A percentile compares a stretch with the other conserved stretches of the same genome.
Evolutionary conservation across 1,139 yeast genomes (phyloP).

Genomic region (Magnusiomyces tetraspermus): DNA sequence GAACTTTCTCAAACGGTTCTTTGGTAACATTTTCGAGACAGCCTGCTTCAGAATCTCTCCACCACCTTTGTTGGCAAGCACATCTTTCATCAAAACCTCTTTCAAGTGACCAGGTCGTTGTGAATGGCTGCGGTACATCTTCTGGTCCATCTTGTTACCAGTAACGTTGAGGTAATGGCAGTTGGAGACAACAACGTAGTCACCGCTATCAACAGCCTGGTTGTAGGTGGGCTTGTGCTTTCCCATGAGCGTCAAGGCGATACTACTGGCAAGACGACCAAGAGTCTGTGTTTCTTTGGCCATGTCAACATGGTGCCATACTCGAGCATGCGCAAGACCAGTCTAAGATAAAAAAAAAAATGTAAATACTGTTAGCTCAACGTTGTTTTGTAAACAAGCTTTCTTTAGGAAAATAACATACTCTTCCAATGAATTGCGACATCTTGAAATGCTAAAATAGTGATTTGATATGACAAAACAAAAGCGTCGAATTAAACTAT

Average conservation of each 20-base stretch:
- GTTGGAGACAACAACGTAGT: conserved; percentile 92
- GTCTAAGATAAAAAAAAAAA: conserved; percentile 30
- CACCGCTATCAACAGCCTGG: conserved; percentile 74
- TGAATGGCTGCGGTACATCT: conserved; percentile 86
- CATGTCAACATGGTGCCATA: conserved; percentile 94
- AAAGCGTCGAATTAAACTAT: not conserved
- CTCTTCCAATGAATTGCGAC: conserved; percentile 36
- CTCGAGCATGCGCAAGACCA: conserved; percentile 68
- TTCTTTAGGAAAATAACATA: conserved; percentile 17
- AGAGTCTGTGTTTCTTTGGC: conserved; percentile 76
- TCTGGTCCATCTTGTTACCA: conserved; percentile 74
- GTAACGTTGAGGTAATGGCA: conserved; percentile 72
- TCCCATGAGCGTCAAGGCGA: conserved; percentile 84
- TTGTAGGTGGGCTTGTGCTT: conserved; percentile 85
- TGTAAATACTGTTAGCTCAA: not conserved
- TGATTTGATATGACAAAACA: too few species aligned
- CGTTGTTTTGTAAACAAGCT: too few species aligned
- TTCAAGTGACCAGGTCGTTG: conserved; percentile 85
- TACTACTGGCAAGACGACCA: conserved; percentile 85
- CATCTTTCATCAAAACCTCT: conserved; percentile 69
- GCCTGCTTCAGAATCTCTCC: conserved; percentile 77
- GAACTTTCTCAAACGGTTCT: conserved; percentile 68
- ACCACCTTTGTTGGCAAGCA: conserved; percentile 72
- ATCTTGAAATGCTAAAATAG: conserved; percentile 18
- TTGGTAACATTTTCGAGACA: conserved; percentile 93